Evolutionary conservation across 2,329 filamentous ascomycete species (phyloP), one percentile per base, ranked within the genome.

Genomic region (Pseudocercospora macadamiae): DNA sequence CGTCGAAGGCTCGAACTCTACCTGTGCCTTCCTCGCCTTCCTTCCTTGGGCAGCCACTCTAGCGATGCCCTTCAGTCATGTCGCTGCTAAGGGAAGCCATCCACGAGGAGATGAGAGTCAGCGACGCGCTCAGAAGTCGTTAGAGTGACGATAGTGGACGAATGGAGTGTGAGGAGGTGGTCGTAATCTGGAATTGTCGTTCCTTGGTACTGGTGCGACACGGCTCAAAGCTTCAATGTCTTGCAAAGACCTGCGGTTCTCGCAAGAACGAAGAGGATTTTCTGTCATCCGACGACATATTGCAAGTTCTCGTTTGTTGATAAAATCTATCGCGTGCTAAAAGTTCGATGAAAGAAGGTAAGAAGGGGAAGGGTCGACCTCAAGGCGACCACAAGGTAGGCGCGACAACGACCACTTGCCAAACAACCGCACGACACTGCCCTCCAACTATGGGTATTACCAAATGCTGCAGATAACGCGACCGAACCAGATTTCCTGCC

Each of bases 401-500:
- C 21, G n/a, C n/a, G n/a, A n/a, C n/a, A n/a, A n/a, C n/a, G n/a
- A n/a, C n/a, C n/a, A n/a, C n/a, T n/a, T 47, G 42, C 42, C 19
- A 47, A 16, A 39, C 5, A n/a, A n/a, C n/a, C 26, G 42, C 21
- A 47, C 42, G 23, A 47, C 42, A 26, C 42, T 23, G 23, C 21
- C 6, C 7, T 25, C 23, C 42, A n/a, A 19, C 23, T 28, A 25
- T 19, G 42, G 42, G 42, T 47, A 47, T 47, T 47, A 47, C 19
- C 19, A 47, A 47, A 16, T 26, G 19, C 42, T 23, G 42, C 42
- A 47, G 42, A 47, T 21, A 18, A n/a, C 23, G 10, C 19, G 26
- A 18, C 42, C 42, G 23, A 47, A 47, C 42, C 42, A 47, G 26
- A 47, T 21, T 25, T 47, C 42, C 42, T 47, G 19, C 42, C 42